Evolutionary conservation across 176 grass and related monocot genomes (phyloP).

Genomic region (Carex kokanica): DNA sequence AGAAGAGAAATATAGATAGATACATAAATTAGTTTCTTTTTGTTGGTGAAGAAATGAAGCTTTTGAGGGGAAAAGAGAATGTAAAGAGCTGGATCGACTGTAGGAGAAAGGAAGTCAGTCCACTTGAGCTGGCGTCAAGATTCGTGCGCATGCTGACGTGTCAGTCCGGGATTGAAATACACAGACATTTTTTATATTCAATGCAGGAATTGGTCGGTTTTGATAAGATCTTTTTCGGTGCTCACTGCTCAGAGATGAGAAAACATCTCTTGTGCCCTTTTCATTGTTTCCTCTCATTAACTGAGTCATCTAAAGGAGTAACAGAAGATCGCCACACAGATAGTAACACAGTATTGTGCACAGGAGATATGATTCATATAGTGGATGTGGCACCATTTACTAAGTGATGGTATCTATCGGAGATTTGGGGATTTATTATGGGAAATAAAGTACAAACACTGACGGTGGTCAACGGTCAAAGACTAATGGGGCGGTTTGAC

Average conservation of each 20-base stretch:
- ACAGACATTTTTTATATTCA: neutral
- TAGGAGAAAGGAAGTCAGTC: neutral
- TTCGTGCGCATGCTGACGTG: neutral
- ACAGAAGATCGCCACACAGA: neutral
- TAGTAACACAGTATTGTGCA: neutral
- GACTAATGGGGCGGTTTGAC: conserved; percentile 11
- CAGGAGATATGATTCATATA: neutral
- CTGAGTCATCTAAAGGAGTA: neutral
- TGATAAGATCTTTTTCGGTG: neutral
- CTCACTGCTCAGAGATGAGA: neutral
- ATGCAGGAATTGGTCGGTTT: neutral
- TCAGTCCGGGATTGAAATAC: neutral
- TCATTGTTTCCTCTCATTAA: neutral
- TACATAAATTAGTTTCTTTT: neutral
- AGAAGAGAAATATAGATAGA: too few relatives aligned
- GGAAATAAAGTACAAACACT: neutral
- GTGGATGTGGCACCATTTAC: neutral
- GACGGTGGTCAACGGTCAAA: neutral
- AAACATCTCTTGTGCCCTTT: neutral
- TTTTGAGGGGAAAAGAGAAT: neutral
- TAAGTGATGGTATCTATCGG: neutral
- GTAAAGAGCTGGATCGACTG: neutral
- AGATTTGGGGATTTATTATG: neutral
- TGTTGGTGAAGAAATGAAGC: neutral
- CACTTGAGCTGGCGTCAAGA: neutral